Evolutionary conservation across 257 asterid species (phyloP), one percentile per base, ranked within the genome.

Genomic region (Nicotiana attenuata): DNA sequence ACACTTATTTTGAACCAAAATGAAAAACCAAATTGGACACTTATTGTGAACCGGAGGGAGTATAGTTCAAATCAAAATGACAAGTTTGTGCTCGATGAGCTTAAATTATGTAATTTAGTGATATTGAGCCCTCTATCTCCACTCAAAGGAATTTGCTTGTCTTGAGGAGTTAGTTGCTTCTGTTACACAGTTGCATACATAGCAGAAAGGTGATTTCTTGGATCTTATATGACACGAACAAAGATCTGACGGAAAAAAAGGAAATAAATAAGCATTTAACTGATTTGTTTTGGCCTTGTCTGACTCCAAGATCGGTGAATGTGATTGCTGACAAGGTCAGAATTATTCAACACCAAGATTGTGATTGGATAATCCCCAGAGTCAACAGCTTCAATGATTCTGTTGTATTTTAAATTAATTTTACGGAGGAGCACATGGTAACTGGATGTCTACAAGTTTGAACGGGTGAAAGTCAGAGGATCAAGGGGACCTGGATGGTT

Each of bases 401-500:
- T 71, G 3, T 71, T 71, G 22, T n/a, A 31, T 41, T 69, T 45
- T 22, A 71, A 71, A 53, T 20, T 60, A 29, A 52, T 41, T 78
- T 57, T 68, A 65, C 76, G 80, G 56, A 28, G 77, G 65, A 57
- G 24, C 86, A 83, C 86, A 85, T 83, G 87, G 17, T 78, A 22
- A 41, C 63, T 83, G 82, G 85, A 33, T 33, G 73, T 81, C 78
- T 67, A 59, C 47, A 81, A 76, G 71, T 33, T 65, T 85, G 66
- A 63, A 66, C 57, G 33, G 65, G 81, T 17, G 76, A 47, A 83
- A 80, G 85, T 84, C 88, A 80, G 83, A 81, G 29, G 87, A 85
- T 35, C 73, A 83, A 83, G 83, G 81, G 59, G 82, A 81, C 65
- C 47, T 55, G 76, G 76, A 82, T 59, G 50, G 80, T 53, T 5